Evolutionary conservation across 2,329 filamentous ascomycete species (phyloP), one percentile per base, ranked within the genome.

Genomic region (Scedosporium boydii): DNA sequence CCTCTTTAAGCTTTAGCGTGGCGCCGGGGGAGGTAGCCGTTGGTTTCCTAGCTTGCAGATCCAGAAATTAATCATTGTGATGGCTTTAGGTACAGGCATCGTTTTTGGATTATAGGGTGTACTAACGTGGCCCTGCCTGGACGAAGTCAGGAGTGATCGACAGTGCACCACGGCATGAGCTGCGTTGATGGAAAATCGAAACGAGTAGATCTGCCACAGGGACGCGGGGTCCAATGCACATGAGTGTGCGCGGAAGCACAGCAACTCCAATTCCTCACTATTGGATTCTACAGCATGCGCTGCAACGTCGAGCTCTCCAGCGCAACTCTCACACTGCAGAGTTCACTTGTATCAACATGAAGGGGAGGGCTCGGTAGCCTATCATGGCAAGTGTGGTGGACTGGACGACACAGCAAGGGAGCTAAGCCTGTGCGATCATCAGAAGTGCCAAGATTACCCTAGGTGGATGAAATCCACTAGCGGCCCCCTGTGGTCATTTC

Each of bases 401-500:
- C 34, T 38, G 10, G 34, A 38, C 3, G 34, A 14, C 34, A 38
- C 34, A 12, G 34, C 34, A 38, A 38, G 34, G 34, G 34, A 38
- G 34, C 34, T 38, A 38, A 38, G 34, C 34, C 34, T 38, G 34
- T 38, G 34, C 34, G 34, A 38, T 38, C 10, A 21, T 7, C 44
- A 48, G 44, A 48, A 23, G 44, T 23, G 23, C 23, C 23, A 27
- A 55, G 23, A 55, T 55, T 23, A 55, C 6, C 51, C 51, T 53
- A 6, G 48, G n/a, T 21, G n/a, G n/a, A 21, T 53, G 21, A 21
- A 21, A 7, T 10, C 51, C 51, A 55, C 51, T 55, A 55, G 51
- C 51, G 51, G 34, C 51, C 51, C 51, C 51, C 51, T 55, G 51
- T 18, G n/a, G 51, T 55, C 51, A 55, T 55, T 55, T 55, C 51